Percentiles rank a stretch among this genome's conserved stretches.
Conservation (phyloP, 148 eudicot species). For the Rhododendron mucronatum region DNA sequence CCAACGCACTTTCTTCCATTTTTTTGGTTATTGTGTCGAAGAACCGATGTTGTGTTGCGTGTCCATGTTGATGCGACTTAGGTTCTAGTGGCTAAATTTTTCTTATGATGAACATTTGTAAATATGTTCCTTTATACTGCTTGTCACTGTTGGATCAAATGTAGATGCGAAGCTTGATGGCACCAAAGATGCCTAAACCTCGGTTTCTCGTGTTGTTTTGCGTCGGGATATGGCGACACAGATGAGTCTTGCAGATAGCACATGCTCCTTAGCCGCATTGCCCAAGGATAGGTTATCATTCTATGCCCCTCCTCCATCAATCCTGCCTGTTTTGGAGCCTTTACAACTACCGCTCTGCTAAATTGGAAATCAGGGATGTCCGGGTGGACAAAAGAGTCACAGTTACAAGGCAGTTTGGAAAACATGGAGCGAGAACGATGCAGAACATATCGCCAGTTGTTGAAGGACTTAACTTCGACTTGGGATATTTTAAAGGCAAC, state of each 20-base stretch:
- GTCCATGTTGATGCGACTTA: not conserved
- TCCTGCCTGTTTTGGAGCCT: conserved; percentile 13
- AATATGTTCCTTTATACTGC: not conserved
- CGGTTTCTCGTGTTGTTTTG: conserved; percentile 28
- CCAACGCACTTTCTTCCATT: not conserved
- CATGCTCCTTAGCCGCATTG: conserved; percentile 23
- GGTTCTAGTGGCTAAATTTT: not conserved
- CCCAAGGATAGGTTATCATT: conserved; percentile 33
- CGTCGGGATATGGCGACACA: conserved; percentile 91
- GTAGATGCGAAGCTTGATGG: conserved; percentile 38
- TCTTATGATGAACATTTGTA: not conserved
- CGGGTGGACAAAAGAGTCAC: conserved; percentile 67
- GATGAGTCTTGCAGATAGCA: conserved; percentile 59
- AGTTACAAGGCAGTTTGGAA: conserved; percentile 20
- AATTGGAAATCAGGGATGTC: conserved; percentile 67
- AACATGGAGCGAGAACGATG: conserved; percentile 15
- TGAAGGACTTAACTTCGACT: conserved; percentile 19
- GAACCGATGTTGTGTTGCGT: not conserved
- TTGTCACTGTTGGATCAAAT: conserved; percentile 12
- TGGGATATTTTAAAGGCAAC: conserved; percentile 31
- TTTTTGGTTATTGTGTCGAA: not conserved
- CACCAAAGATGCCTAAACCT: conserved; percentile 18
- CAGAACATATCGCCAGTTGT: conserved; percentile 18
- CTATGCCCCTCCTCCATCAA: conserved; percentile 27
- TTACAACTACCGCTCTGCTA: conserved; percentile 18